phyloP scores from a whole-genome alignment of 495 filamentous ascomycete species.

The Penicillium cinerascens region DNA sequence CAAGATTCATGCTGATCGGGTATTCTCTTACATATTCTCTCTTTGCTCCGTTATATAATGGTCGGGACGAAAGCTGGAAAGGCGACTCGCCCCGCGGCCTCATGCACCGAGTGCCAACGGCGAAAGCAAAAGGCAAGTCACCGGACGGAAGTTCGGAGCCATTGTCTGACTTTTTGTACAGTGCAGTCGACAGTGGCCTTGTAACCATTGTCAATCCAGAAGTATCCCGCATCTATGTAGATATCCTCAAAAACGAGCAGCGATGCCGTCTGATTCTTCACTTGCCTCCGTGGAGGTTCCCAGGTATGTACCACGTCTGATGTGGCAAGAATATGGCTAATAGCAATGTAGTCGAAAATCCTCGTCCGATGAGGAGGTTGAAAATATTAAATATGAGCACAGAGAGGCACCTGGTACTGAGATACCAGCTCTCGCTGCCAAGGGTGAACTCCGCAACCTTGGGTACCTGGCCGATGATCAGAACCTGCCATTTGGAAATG shows the following conservation, averaged over 20 bases:
- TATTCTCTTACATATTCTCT: too few relatives aligned
- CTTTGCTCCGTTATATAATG: slow-evolving; percentile 4
- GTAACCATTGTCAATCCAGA: slow-evolving; percentile 33
- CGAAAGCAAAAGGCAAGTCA: slow-evolving; percentile 36
- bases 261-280: slow-evolving; percentile 2
- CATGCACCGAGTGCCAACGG: slow-evolving; percentile 35
- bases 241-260: slow-evolving; percentile 16
- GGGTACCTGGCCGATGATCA: slow-evolving; percentile 26
- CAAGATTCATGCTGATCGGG: too few relatives aligned
- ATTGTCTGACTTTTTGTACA: slow-evolving; percentile 5
- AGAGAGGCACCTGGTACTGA: not conserved
- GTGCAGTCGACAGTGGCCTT: slow-evolving; percentile 36
- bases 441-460: slow-evolving; percentile 21
- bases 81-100: slow-evolving; percentile 13
- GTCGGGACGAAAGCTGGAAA: slow-evolving; percentile 12
- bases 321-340: not conserved
- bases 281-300: not conserved
- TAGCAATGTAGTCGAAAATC: not conserved
- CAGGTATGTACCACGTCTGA: slow-evolving; percentile 10
- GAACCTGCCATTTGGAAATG: slow-evolving; percentile 6
- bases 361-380: not conserved
- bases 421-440: slow-evolving; percentile 1
- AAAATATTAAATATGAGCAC: not conserved
- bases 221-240: slow-evolving; percentile 30
- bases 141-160: not conserved